A percentile compares a stretch with the other conserved stretches of the same genome.
Conservation (phyloP, 257 asterid genomes). For the Gentiana straminea region DNA sequence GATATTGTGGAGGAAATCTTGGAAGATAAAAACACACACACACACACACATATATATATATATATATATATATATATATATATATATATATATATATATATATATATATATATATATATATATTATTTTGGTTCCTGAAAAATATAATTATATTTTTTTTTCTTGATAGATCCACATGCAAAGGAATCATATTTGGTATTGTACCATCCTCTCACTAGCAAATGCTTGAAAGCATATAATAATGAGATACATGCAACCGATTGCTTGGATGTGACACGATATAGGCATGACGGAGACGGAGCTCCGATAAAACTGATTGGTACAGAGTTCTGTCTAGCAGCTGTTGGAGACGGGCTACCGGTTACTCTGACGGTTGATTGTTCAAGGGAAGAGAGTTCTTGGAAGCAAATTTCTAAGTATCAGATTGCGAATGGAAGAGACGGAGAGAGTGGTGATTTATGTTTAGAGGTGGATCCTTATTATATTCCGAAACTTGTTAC, state of each 20-base stretch:
- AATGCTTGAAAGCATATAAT: constrained; percentile 18
- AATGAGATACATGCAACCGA: constrained; percentile 8
- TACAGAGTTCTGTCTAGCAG: constrained; percentile 18
- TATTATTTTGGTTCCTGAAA: no score
- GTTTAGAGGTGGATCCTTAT: constrained; percentile 38
- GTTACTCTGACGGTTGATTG: constrained; percentile 33
- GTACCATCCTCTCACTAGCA: constrained; percentile 55
- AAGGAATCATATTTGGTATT: constrained; percentile 18
- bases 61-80: no score
- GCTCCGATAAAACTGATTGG: constrained; percentile 28
- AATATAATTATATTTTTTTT: no score
- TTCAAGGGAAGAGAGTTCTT: constrained; percentile 18
- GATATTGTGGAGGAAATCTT: no score
- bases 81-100: no score
- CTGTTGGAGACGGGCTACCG: constrained; percentile 24
- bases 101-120: no score
- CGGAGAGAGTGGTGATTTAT: constrained; percentile 26
- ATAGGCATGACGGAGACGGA: constrained; percentile 28
- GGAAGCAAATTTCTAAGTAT: constrained; percentile 32
- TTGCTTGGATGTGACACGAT: constrained; percentile 30
- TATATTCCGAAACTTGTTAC: constrained; percentile 23
- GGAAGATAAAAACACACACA: no score
- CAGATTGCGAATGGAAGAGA: constrained; percentile 32
- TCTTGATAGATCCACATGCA: constrained; percentile 32
- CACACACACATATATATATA: no score